Percentiles rank a stretch among this genome's conserved stretches.
phyloP scores from a whole-genome alignment of 805 yeast species.

The Spencermartinsiella europaea region DNA sequence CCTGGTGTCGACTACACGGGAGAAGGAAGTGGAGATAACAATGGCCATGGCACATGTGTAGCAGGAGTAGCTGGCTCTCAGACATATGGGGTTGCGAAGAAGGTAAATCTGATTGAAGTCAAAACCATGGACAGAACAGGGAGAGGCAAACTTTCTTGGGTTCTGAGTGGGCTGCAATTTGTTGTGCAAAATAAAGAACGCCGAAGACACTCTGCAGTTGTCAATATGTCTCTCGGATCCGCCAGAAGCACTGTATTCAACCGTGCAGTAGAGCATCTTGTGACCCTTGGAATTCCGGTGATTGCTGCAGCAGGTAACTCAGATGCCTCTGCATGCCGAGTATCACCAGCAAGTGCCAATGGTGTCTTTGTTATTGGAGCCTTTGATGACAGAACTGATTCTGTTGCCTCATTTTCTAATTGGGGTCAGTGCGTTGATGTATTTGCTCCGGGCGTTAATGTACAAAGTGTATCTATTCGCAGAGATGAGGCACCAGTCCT shows the following conservation, averaged over 20 bases:
- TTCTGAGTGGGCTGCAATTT: constrained; percentile 32
- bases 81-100: constrained; percentile 76
- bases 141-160: constrained; percentile 46
- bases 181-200: constrained; percentile 21
- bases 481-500: constrained; percentile 10
- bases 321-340: constrained; percentile 67
- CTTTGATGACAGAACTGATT: constrained; percentile 66
- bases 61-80: constrained; percentile 78
- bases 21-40: constrained; percentile 52
- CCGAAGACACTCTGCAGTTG: constrained; percentile 18
- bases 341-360: constrained; percentile 81
- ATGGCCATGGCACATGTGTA: constrained; percentile 90
- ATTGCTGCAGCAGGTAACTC: constrained; percentile 57
- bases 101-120: constrained; percentile 56
- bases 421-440: constrained; percentile 91
- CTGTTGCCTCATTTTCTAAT: constrained; percentile 75
- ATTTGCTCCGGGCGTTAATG: constrained; percentile 82
- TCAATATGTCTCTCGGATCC: constrained; percentile 27
- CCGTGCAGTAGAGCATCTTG: constrained; percentile 25
- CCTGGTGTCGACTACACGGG: constrained; percentile 42
- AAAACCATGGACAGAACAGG: constrained; percentile 67
- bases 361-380: constrained; percentile 83
- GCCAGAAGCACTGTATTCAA: constrained; percentile 23
- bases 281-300: constrained; percentile 25
- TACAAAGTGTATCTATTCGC: constrained; percentile 45